These are phyloP conservation scores for Colletotrichum cuscutae DNA, from an alignment of 2,329 filamentous ascomycete species.

Conservation along the genomic window DNA sequence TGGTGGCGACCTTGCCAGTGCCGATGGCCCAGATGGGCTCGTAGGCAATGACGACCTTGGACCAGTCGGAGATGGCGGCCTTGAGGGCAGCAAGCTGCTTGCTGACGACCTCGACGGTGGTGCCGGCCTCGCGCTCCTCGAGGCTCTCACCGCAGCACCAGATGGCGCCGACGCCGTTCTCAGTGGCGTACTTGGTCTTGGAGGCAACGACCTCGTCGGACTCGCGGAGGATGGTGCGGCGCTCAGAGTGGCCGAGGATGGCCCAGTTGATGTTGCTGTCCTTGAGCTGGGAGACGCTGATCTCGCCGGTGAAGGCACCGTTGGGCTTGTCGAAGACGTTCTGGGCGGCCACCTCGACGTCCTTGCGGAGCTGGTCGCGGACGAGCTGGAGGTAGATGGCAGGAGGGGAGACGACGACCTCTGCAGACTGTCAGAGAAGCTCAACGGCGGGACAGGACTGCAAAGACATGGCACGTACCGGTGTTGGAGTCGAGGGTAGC, in stretches of 20 bases:
- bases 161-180: constrained; percentile 89
- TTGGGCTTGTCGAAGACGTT: constrained; percentile 98
- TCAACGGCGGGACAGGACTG: neutral
- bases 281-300: constrained; percentile 90
- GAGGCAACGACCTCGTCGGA: constrained; percentile 84
- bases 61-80: constrained; percentile 83
- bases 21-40: constrained; percentile 98
- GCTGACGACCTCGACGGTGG: constrained; percentile 89
- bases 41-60: constrained; percentile 95
- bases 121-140: constrained; percentile 86
- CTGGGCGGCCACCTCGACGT: constrained; percentile 89
- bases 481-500: constrained; percentile 81
- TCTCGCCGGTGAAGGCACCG: constrained; percentile 97
- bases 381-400: constrained; percentile 90
- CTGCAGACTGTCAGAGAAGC: constrained; percentile 54
- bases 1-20: constrained; percentile 92
- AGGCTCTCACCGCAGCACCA: constrained; percentile 97
- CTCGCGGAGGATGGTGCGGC: constrained; percentile 89
- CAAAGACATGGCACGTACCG: constrained; percentile 61
- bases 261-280: constrained; percentile 91
- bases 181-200: constrained; percentile 94
- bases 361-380: constrained; percentile 79
- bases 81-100: constrained; percentile 87
- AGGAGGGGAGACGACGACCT: constrained; percentile 95
- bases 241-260: constrained; percentile 94